phyloP scores from a whole-genome alignment of 1,139 yeast genomes.

The Candida sojae region DNA sequence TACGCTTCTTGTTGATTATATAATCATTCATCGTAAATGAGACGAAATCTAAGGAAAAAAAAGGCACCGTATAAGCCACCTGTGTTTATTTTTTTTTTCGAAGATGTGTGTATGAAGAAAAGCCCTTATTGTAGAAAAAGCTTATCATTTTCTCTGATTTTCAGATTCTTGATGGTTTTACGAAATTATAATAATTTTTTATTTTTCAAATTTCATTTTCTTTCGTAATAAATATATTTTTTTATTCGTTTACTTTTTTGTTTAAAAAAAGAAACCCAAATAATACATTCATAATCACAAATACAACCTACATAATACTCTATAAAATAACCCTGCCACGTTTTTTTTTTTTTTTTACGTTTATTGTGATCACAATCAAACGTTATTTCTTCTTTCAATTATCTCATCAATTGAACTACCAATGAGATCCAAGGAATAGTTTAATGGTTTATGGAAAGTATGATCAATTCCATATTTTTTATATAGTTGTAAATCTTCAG shows the following conservation, averaged over 20 bases:
- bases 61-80: too few species aligned
- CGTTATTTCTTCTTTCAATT: constrained; percentile 9
- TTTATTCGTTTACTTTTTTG: too few species aligned
- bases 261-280: neutral
- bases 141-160: too few species aligned
- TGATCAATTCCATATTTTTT: constrained; percentile 39
- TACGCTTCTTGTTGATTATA: too few species aligned
- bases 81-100: too few species aligned
- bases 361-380: neutral
- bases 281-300: neutral
- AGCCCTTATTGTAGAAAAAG: too few species aligned
- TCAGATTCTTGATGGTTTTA: too few species aligned
- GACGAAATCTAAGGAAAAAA: too few species aligned
- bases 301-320: neutral
- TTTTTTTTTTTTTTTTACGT: neutral
- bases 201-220: neutral
- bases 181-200: neutral
- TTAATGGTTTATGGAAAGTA: constrained; percentile 46
- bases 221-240: too few species aligned
- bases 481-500: constrained; percentile 31
- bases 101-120: too few species aligned
- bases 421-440: constrained; percentile 18
- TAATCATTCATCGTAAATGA: too few species aligned
- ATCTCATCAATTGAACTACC: constrained; percentile 12
- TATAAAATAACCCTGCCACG: neutral